Evolutionary conservation across 805 yeast genomes (phyloP).

Genomic region (Torulaspora maleeae): DNA sequence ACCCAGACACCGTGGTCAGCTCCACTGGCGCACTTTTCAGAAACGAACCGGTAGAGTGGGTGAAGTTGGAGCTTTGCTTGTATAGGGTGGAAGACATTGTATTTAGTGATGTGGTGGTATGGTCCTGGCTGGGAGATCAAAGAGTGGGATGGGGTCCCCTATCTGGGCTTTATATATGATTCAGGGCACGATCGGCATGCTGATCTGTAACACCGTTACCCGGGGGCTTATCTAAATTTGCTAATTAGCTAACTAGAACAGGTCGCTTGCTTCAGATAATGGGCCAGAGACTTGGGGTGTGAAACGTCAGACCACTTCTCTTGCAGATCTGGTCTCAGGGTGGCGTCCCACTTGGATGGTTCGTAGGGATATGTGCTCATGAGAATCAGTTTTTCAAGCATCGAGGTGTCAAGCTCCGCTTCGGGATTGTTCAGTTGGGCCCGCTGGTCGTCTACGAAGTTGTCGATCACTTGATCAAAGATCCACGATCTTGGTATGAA

Average conservation of each 20-base stretch:
- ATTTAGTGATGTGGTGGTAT: too few species aligned
- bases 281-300: constrained; percentile 7
- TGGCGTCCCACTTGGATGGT: constrained; percentile 57
- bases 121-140: too few species aligned
- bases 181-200: not conserved
- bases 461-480: constrained; percentile 70
- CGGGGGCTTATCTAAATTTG: not conserved
- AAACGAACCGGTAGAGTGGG: constrained; percentile 33
- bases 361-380: constrained; percentile 80
- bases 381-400: constrained; percentile 55
- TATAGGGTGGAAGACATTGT: constrained; percentile 18
- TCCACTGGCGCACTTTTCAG: constrained; percentile 38
- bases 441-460: constrained; percentile 47
- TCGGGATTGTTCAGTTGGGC: constrained; percentile 38
- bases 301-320: constrained; percentile 41
- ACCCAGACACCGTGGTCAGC: constrained; percentile 39
- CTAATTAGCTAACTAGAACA: constrained; percentile 11
- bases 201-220: not conserved
- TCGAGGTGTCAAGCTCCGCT: constrained; percentile 30
- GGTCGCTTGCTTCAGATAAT: constrained; percentile 11
- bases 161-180: too few species aligned
- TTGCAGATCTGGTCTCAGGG: constrained; percentile 50
- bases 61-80: constrained; percentile 24
- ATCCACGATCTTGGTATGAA: constrained; percentile 86
- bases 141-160: too few species aligned